These are phyloP conservation scores for Boletus bicolor DNA, from an alignment of 768 basidiomycete genomes.

Conservation along the genomic window DNA sequence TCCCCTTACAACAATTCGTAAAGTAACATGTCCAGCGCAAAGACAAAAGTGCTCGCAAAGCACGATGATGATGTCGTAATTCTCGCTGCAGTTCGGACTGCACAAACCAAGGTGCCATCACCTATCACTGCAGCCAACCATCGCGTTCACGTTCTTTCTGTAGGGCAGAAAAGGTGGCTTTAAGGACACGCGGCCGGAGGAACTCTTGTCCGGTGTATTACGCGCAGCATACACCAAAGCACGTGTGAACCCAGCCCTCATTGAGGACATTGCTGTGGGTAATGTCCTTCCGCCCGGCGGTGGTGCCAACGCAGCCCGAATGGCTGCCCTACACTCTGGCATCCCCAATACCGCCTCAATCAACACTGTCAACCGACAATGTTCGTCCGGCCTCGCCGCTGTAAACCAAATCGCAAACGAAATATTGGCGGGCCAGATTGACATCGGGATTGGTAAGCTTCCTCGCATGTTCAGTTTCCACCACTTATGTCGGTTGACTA, in stretches of 20 bases:
- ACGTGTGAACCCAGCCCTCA: constrained; percentile 72
- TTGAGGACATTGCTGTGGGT: constrained; percentile 83
- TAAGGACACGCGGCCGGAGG: constrained; percentile 85
- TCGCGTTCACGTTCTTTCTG: constrained; percentile 4
- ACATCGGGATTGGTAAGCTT: constrained; percentile 78
- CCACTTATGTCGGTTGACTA: constrained; percentile 5
- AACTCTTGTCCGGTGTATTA: constrained; percentile 74
- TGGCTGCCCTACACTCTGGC: constrained; percentile 83
- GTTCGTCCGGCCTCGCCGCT: constrained; percentile 82
- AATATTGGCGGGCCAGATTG: constrained; percentile 77
- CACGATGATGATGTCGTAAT: constrained; percentile 88
- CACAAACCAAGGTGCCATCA: constrained; percentile 75
- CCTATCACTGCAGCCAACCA: background rate
- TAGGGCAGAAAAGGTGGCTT: constrained; percentile 85
- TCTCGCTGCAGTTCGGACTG: constrained; percentile 82
- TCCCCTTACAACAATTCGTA: background rate
- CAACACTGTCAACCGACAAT: constrained; percentile 87
- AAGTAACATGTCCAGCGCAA: constrained; percentile 36
- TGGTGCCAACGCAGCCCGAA: constrained; percentile 77
- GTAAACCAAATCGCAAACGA: constrained; percentile 80
- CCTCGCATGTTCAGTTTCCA: constrained; percentile 2
- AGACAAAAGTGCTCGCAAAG: constrained; percentile 63
- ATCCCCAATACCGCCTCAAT: constrained; percentile 74
- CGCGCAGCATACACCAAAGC: constrained; percentile 67
- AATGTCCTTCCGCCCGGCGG: constrained; percentile 88